phyloP scores from a whole-genome alignment of 768 basidiomycete species.

The Lactifluus rugatus region DNA sequence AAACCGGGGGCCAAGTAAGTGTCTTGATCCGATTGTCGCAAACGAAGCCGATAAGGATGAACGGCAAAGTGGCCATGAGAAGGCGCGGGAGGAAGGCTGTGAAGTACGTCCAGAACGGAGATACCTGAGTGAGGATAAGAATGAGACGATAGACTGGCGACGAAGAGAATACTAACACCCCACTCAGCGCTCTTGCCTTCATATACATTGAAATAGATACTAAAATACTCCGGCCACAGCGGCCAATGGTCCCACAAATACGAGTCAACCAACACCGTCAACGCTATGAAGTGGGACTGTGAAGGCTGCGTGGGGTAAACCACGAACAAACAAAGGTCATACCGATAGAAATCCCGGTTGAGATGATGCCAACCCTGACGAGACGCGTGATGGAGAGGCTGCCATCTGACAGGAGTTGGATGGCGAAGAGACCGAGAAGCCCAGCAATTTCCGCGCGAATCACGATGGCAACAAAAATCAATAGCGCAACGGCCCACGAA shows the following conservation, averaged over 20 bases:
- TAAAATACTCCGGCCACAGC: conserved; percentile 81
- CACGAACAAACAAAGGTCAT: conserved; percentile 10
- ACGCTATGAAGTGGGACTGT: conserved; percentile 29
- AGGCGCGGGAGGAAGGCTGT: conserved; percentile 65
- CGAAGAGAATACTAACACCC: conserved; percentile 55
- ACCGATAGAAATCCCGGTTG: conserved; percentile 47
- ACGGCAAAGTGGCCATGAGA: conserved; percentile 51
- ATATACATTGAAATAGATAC: conserved; percentile 76
- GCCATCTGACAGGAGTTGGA: conserved; percentile 41
- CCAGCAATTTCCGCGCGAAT: conserved; percentile 74
- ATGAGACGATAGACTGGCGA: neutral
- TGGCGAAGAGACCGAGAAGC: conserved; percentile 49
- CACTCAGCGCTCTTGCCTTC: conserved; percentile 83
- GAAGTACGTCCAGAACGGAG: conserved; percentile 62
- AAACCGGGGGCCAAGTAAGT: conserved; percentile 42
- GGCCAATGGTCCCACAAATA: conserved; percentile 70
- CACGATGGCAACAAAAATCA: conserved; percentile 59
- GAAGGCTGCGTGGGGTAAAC: neutral
- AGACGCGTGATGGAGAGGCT: conserved; percentile 36
- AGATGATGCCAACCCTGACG: conserved; percentile 40
- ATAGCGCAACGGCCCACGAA: conserved; percentile 40
- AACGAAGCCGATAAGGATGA: conserved; percentile 44
- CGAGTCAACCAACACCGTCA: conserved; percentile 65
- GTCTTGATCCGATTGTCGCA: conserved; percentile 40
- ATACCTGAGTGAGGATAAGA: conserved; percentile 37